Base-by-base conservation (phyloP, 169 alveolate species). In the Plasmodium yoelii region DNA sequence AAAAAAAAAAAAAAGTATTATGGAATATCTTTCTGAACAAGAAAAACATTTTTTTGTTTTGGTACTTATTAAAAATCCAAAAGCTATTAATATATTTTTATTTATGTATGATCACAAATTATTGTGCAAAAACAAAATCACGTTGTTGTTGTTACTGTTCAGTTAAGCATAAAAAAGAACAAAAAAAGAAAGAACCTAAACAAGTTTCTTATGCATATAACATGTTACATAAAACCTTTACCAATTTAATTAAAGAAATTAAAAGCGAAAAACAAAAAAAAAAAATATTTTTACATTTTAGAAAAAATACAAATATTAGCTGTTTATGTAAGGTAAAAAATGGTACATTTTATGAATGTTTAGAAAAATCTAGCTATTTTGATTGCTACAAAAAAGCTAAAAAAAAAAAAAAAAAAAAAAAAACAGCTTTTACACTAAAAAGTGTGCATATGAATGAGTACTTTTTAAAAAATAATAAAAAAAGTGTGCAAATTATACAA, bases 71-170 rank as follows among this genome's bases (percentile, higher is more conserved):
- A 47, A 77, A 77, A 64, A 64, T 77, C 70, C 74, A 77, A 34
- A 77, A 77, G 47, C 2, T 47, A 24, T 24, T 77, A 22, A 56
- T 77, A 53, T 77, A 64, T 77, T 77, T 77, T 77, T 77, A 63
- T 57, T 57, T 77, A 12, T 64, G 65, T 28, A n/a, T 77, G 47
- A 9, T 49, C 26, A 42, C 55, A 63, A 61, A 24, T 9, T 49
- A 19, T 47, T 77, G 71, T 26, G 19, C 34, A 64, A 6, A 49
- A 9, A 28, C 56, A 22, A 24, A 63, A 28, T 68, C 46, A 46
- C 15, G 22, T 15, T 9, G 28, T 13, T 57, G 67, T 5, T 13
- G 34, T 18, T 28, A 53, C 39, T 26, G 34, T 22, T 53, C 57
- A 13, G 64, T 0, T 1, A 44, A 46, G 12, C 47, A 60, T 13